A percentile compares a stretch with the other conserved stretches of the same genome.
Evolutionary conservation across 2,329 filamentous ascomycete species (phyloP).

Genomic region (Venturia nashicola): DNA sequence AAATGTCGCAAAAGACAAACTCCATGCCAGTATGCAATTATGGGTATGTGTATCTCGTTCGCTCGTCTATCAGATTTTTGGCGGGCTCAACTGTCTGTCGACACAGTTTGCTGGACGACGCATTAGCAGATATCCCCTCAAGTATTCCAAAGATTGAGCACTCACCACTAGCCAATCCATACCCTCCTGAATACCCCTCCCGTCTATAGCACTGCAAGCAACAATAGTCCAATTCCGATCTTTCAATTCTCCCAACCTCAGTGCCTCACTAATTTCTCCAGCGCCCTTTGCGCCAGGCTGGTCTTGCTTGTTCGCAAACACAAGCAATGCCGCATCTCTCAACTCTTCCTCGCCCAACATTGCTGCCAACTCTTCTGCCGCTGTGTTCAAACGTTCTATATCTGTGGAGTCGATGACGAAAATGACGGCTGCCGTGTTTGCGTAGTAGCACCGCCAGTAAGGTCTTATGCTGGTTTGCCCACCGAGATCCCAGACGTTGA

Average conservation of each 20-base stretch:
- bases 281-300: conserved; percentile 94
- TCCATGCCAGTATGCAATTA: not conserved
- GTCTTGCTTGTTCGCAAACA: conserved; percentile 99
- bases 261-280: conserved; percentile 88
- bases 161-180: conserved; percentile 97
- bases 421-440: conserved; percentile 94
- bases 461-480: conserved; percentile 97
- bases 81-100: not conserved
- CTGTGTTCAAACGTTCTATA: conserved; percentile 86
- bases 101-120: not conserved
- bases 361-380: conserved; percentile 79
- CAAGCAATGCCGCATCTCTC: conserved; percentile 78
- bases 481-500: conserved; percentile 97
- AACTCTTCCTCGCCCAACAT: conserved; percentile 98
- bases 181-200: conserved; percentile 85
- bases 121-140: not conserved
- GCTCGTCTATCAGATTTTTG: not conserved
- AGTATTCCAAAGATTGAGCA: not conserved
- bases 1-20: not conserved
- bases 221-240: conserved; percentile 99
- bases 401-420: conserved; percentile 98
- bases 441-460: conserved; percentile 99
- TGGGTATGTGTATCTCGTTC: not conserved
- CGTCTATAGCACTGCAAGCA: conserved; percentile 91
- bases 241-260: conserved; percentile 79